phyloP scores from a whole-genome alignment of 1,139 yeast species.

The Candida freyschussii region DNA sequence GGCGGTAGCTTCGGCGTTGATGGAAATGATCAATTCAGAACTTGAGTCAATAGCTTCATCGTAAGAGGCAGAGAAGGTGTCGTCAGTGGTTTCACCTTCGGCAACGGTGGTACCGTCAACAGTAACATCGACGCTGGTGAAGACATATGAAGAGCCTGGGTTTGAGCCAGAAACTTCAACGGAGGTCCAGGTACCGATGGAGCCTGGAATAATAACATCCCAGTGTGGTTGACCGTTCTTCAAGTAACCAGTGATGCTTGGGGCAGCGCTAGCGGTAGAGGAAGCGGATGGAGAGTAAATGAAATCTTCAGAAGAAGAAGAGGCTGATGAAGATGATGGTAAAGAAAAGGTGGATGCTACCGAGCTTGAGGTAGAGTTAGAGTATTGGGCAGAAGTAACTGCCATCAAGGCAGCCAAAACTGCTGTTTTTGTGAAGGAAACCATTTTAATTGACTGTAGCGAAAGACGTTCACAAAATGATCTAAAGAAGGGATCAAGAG shows the following conservation, averaged over 20 bases:
- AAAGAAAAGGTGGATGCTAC: constrained; percentile 15
- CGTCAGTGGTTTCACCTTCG: constrained; percentile 7
- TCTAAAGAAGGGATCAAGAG: not conserved
- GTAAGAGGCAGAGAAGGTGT: constrained; percentile 15
- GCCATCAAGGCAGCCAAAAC: constrained; percentile 20
- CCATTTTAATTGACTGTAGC: constrained; percentile 15
- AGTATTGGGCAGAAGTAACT: constrained; percentile 24
- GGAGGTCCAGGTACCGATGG: constrained; percentile 20
- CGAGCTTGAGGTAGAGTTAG: constrained; percentile 14
- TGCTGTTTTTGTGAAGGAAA: constrained; percentile 18
- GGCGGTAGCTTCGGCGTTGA: constrained; percentile 16
- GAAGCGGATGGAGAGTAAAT: constrained; percentile 16
- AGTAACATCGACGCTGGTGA: constrained; percentile 13
- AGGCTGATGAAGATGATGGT: constrained; percentile 13
- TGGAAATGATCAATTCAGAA: constrained; percentile 15
- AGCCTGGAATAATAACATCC: constrained; percentile 21
- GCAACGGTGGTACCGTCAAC: constrained; percentile 20
- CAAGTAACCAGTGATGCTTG: constrained; percentile 22
- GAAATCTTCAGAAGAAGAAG: constrained; percentile 15
- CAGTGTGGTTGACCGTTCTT: constrained; percentile 23
- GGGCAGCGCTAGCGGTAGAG: constrained; percentile 12
- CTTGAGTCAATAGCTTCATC: constrained; percentile 7
- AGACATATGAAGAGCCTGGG: constrained; percentile 18
- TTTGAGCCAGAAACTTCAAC: constrained; percentile 17
- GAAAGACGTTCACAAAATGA: constrained; percentile 5